A percentile compares a stretch with the other conserved stretches of the same genome.
phyloP scores from a whole-genome alignment of 805 yeast genomes.

The Kazachstania taianensis region DNA sequence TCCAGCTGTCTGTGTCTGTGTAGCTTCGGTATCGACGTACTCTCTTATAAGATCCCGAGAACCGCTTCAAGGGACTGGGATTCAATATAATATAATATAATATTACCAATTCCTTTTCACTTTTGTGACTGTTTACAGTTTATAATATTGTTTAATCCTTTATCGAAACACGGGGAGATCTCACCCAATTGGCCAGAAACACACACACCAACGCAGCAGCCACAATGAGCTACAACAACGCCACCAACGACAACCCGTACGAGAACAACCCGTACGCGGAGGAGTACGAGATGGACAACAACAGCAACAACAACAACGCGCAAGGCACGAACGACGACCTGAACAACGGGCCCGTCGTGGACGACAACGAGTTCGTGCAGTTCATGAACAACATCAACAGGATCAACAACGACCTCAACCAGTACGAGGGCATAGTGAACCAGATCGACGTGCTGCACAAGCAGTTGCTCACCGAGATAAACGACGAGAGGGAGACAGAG shows the following conservation, averaged over 20 bases:
- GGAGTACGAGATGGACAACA: conserved; percentile 7
- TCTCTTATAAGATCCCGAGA: too few relatives aligned
- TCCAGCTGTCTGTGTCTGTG: too few relatives aligned
- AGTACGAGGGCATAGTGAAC: conserved; percentile 59
- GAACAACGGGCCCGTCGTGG: conserved; percentile 1
- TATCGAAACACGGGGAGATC: too few relatives aligned
- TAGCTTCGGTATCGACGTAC: too few relatives aligned
- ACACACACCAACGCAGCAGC: neutral
- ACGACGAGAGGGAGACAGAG: conserved; percentile 57
- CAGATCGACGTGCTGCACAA: conserved; percentile 62
- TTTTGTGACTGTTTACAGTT: too few relatives aligned
- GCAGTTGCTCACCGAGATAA: conserved; percentile 61
- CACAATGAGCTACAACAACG: conserved; percentile 27
- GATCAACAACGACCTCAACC: conserved; percentile 58
- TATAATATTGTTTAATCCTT: too few relatives aligned
- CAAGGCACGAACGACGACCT: neutral
- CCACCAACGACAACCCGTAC: conserved; percentile 19
- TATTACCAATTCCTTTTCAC: too few relatives aligned
- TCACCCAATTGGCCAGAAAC: neutral
- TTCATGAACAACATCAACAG: conserved; percentile 62
- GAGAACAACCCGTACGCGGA: conserved; percentile 12
- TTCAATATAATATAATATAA: too few relatives aligned
- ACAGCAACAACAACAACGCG: conserved; percentile 1
- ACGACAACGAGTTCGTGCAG: conserved; percentile 39
- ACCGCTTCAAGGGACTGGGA: too few relatives aligned